phyloP scores from a whole-genome alignment of 345 rosid species.

The Eucalyptus albens region DNA sequence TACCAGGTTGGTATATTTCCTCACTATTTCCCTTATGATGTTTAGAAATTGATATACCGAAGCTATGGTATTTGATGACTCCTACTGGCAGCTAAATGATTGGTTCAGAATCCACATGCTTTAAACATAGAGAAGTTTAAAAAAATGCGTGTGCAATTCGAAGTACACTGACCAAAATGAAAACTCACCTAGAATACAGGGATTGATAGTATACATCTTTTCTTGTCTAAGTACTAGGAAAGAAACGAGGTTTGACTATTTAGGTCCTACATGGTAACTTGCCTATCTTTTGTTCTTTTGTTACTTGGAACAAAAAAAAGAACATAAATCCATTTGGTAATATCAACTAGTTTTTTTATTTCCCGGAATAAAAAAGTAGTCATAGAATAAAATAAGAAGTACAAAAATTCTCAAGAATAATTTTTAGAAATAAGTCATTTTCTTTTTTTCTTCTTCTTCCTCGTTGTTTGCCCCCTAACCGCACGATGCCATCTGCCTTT shows the following conservation, averaged over 20 bases:
- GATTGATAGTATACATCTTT: neutral
- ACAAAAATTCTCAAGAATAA: no score
- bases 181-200: neutral
- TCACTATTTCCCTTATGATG: neutral
- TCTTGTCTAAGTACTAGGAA: neutral
- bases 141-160: neutral
- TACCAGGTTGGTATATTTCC: conserved; percentile 17
- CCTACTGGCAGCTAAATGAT: neutral
- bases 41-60: neutral
- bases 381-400: rapidly evolving
- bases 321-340: no score
- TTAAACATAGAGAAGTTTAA: neutral
- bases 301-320: no score
- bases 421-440: no score
- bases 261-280: no score
- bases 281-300: no score
- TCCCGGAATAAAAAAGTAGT: rapidly evolving
- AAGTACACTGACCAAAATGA: neutral
- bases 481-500: no score
- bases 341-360: no score
- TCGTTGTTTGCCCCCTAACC: no score
- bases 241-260: neutral
- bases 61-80: neutral
- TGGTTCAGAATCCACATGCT: neutral
- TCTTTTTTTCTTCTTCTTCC: no score